A percentile compares a stretch with the other conserved stretches of the same genome.
phyloP scores from a whole-genome alignment of 257 asterid genomes.

The Solanum chaucha region DNA sequence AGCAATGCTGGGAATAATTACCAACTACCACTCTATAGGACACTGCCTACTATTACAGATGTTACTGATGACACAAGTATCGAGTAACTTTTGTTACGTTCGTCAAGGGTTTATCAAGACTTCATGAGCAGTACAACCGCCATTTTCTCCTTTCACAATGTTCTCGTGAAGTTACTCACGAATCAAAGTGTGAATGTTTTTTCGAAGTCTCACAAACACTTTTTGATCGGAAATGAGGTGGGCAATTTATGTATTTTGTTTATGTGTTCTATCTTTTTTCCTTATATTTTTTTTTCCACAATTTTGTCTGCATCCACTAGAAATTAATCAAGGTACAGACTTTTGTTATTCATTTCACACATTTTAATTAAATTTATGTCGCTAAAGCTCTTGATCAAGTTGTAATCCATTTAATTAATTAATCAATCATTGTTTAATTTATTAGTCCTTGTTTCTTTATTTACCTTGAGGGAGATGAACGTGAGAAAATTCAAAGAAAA shows the following conservation, averaged over 20 bases:
- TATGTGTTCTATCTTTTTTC: too few species aligned
- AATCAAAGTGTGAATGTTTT: too few species aligned
- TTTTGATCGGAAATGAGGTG: accelerated
- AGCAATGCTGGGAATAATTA: neutral
- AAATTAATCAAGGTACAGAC: neutral
- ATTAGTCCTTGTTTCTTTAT: neutral
- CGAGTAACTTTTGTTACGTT: neutral
- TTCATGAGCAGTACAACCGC: too few species aligned
- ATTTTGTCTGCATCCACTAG: too few species aligned
- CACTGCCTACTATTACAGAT: neutral
- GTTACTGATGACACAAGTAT: accelerated
- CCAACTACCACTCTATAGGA: neutral
- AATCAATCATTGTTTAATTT: too few species aligned
- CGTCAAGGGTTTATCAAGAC: neutral
- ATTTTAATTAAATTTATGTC: too few species aligned
- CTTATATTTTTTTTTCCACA: too few species aligned
- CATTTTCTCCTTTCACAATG: too few species aligned
- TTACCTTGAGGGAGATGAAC: neutral
- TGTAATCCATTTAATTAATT: neutral
- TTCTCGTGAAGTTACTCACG: too few species aligned
- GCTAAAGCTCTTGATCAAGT: neutral
- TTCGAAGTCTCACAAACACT: too few species aligned
- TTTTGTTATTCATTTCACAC: neutral
- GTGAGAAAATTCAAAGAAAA: neutral
- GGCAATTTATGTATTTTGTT: too few species aligned